Conservation (phyloP, 2,329 filamentous ascomycete species). For the Colletotrichum sp. region DNA sequence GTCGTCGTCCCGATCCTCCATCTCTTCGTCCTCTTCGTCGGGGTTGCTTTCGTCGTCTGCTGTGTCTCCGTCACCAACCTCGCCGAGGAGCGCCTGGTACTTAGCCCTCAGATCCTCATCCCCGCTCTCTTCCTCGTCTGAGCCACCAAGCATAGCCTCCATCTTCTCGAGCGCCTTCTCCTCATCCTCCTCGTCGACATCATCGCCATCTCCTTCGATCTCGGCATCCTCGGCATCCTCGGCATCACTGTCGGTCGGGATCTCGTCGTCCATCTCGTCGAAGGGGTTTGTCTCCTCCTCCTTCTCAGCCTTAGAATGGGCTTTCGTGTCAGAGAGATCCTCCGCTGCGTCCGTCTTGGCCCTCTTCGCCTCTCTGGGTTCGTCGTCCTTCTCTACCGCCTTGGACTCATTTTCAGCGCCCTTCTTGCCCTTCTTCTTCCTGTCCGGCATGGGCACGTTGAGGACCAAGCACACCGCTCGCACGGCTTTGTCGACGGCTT, state of each 20-base stretch:
- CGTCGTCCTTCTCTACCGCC: slow-evolving; percentile 34
- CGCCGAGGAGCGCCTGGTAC: slow-evolving; percentile 50
- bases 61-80: slow-evolving; percentile 44
- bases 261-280: slow-evolving; percentile 20
- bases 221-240: neutral
- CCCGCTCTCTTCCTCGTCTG: slow-evolving; percentile 44
- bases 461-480: slow-evolving; percentile 54
- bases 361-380: slow-evolving; percentile 33
- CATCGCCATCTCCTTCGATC: slow-evolving; percentile 34
- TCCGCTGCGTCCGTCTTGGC: slow-evolving; percentile 25
- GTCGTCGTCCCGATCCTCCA: slow-evolving; percentile 36
- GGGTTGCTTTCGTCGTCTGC: slow-evolving; percentile 37
- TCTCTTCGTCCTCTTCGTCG: slow-evolving; percentile 25
- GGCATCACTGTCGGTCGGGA: slow-evolving; percentile 22
- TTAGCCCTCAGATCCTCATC: slow-evolving; percentile 45
- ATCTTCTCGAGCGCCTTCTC: slow-evolving; percentile 48
- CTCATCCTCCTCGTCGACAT: slow-evolving; percentile 28
- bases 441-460: slow-evolving; percentile 52
- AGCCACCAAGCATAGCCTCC: slow-evolving; percentile 50
- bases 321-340: slow-evolving; percentile 27
- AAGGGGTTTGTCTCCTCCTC: slow-evolving; percentile 28
- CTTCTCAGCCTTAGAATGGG: slow-evolving; percentile 33
- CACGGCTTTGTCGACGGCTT: slow-evolving; percentile 53
- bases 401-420: slow-evolving; percentile 34
- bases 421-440: slow-evolving; percentile 38